Base-by-base conservation (phyloP, 495 filamentous ascomycete genomes). In the Aspergillus kassunensis region DNA sequence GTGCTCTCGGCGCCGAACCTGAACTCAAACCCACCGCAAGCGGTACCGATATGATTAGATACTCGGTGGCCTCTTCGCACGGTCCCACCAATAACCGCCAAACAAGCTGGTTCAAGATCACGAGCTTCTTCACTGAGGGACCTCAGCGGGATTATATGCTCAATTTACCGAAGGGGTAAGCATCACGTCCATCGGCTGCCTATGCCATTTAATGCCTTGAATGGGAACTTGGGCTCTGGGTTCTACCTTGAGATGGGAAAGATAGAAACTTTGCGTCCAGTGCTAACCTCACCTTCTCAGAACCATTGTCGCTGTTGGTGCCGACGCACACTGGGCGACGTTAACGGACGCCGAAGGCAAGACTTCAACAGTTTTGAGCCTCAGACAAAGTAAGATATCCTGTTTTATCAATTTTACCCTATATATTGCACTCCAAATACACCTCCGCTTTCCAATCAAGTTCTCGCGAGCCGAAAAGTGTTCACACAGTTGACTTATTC, bases 81-180 rank as follows among this genome's bases (percentile, higher is more conserved):
- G 87, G 87, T 2, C 60, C 73, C 36, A 57, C 57, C 37, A 82
- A 86, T 2, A 85, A 88, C 65, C 73, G 76, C 41, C 67, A 80
- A 56, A 88, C 86, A 13, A 90, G 81, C 76, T 96, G 83, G 82
- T 96, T 87, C 77, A 76, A 75, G 43, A 72, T 95, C 1, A 15
- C 19, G 9, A 33, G 10, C 30, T 33, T 93, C 68, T 46, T 67
- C 54, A 77, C 80, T 16, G 82, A 83, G 25, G 80, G 76, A 11
- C 18, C 70, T 18, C 71, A 79, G 63, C 82, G 84, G 59, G 84
- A 92, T 47, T 82, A 74, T 63, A 55, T 91, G 31, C 61, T 83
- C 47, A 66, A 69, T 49, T 68, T 95, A 68, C 79, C 75, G 25
- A 95, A 93, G 75, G 91, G 91, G 89, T 95, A 74, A 67, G 87